These are phyloP conservation scores for Aquilaria yunnanensis DNA, from an alignment of 345 rosid species.

Conservation along the genomic window DNA sequence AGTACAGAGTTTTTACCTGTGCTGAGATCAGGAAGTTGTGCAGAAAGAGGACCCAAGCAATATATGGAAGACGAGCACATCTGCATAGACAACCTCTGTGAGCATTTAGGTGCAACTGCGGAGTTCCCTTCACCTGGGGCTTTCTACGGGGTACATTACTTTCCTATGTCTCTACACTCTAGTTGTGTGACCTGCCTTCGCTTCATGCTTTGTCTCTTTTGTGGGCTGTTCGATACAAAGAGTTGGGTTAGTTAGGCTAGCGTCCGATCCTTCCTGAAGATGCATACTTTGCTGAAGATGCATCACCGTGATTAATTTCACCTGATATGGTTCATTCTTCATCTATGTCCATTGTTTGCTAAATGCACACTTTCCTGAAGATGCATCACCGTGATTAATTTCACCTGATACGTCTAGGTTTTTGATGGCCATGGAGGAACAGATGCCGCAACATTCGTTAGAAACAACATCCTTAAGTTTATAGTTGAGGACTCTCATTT, in stretches of 20 bases:
- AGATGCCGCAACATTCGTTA: conserved; percentile 81
- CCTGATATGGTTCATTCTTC: neutral
- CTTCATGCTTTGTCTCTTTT: neutral
- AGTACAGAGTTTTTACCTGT: conserved; percentile 48
- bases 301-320: no score
- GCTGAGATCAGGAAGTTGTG: conserved; percentile 86
- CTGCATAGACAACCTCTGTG: conserved; percentile 77
- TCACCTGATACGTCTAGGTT: conserved; percentile 40
- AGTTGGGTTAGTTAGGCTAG: neutral
- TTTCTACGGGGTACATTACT: conserved; percentile 80
- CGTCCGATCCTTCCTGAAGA: no score
- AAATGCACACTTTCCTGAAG: neutral
- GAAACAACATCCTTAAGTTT: conserved; percentile 62
- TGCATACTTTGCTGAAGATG: no score
- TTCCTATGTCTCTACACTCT: no score
- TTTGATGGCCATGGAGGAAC: conserved; percentile 99
- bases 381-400: conserved; percentile 6
- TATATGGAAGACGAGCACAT: conserved; percentile 94
- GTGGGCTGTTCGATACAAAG: neutral
- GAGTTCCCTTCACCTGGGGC: conserved; percentile 69
- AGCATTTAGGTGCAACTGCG: conserved; percentile 39
- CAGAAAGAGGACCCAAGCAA: conserved; percentile 86
- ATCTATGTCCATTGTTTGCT: conserved; percentile 1
- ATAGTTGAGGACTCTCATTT: conserved; percentile 80
- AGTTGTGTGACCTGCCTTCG: neutral